Conservation (phyloP, 371 early-diverging fungal genomes). For the Rhizomucor miehei region DNA sequence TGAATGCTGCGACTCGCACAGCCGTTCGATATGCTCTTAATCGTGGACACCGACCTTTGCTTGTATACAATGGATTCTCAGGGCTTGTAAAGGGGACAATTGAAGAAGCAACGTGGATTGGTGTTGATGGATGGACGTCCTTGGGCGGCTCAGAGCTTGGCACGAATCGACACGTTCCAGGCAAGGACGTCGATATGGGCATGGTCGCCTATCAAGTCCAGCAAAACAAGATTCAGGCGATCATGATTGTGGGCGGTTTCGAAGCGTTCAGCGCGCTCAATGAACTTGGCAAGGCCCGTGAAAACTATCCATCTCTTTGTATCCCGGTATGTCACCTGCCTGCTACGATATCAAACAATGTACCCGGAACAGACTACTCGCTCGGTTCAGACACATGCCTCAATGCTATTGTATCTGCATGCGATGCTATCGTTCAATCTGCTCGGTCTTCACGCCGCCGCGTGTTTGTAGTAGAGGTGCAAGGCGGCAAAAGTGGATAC, state of each 20-base stretch:
- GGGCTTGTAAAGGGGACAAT: conserved; percentile 87
- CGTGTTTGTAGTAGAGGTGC: conserved; percentile 99
- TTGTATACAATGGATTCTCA: conserved; percentile 90
- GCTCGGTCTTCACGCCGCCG: conserved; percentile 88
- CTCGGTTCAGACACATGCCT: conserved; percentile 97
- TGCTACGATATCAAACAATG: conserved; percentile 98
- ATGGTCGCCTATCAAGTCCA: conserved; percentile 88
- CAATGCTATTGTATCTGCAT: conserved; percentile 93
- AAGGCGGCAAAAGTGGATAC: conserved; percentile 97
- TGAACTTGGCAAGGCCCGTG: conserved; percentile 68
- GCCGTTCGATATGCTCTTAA: conserved; percentile 84
- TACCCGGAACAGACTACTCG: conserved; percentile 96
- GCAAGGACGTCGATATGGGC: conserved; percentile 70
- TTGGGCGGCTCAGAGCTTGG: conserved; percentile 96
- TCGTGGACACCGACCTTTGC: conserved; percentile 77
- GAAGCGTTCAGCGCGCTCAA: conserved; percentile 83
- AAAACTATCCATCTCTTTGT: conserved; percentile 81
- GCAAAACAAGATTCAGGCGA: conserved; percentile 81
- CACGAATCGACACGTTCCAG: conserved; percentile 88
- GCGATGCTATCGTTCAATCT: conserved; percentile 92
- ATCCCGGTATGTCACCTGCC: conserved; percentile 95
- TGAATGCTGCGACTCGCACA: conserved; percentile 41
- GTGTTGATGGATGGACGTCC: conserved; percentile 90
- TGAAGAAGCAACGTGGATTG: conserved; percentile 75
- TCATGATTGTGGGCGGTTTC: conserved; percentile 96